Evolutionary conservation across 331 rosid species (phyloP).

Genomic region (Telfairia occidentalis): DNA sequence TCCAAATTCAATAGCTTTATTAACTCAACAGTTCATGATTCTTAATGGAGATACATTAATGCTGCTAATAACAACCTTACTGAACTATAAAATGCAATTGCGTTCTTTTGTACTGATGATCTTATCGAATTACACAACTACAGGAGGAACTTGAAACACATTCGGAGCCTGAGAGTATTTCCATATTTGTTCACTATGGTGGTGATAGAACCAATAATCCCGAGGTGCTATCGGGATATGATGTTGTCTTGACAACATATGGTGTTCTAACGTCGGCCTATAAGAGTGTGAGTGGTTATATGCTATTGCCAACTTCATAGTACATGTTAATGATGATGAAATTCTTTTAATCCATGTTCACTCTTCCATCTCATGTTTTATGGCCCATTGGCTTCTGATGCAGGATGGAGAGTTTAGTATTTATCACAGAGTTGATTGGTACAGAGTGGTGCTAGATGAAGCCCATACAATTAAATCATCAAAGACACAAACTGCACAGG

Average conservation of each 20-base stretch:
- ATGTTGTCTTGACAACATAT: conserved; percentile 76
- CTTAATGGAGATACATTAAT: background rate
- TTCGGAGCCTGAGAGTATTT: conserved; percentile 40
- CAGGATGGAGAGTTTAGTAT: conserved; percentile 57
- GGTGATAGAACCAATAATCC: conserved; percentile 50
- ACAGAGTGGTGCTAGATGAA: conserved; percentile 88
- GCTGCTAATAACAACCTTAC: background rate
- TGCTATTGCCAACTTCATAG: background rate
- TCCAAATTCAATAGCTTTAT: background rate
- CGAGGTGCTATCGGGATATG: conserved; percentile 39
- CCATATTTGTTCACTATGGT: conserved; percentile 75
- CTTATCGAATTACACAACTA: background rate
- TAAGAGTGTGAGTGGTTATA: conserved; percentile 37
- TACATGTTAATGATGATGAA: background rate
- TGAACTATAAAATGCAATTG: background rate
- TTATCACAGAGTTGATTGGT: conserved; percentile 61
- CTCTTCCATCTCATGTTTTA: background rate
- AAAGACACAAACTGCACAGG: conserved; percentile 45
- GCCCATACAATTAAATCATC: conserved; percentile 72
- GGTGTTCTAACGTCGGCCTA: conserved; percentile 50
- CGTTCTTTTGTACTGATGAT: background rate
- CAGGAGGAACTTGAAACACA: conserved; percentile 90
- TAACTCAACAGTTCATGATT: background rate
- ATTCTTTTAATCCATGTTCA: background rate
- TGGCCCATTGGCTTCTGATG: background rate